Conservation (phyloP, 179 eudicot species). For the Spergularia azorica region DNA sequence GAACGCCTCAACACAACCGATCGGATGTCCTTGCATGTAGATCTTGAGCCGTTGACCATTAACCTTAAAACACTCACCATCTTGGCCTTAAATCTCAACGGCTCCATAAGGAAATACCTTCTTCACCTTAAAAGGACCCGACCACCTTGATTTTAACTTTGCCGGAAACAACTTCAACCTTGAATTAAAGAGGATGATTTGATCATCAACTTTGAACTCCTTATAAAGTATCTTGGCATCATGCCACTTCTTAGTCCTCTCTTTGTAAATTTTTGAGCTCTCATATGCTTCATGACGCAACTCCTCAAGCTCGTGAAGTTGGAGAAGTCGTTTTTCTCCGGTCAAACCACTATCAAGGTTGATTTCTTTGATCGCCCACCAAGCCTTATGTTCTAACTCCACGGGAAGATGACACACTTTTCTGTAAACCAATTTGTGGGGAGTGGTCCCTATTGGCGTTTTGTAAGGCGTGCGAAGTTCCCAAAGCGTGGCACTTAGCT, state of each 20-base stretch:
- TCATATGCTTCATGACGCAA: slow-evolving; percentile 1
- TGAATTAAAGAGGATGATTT: background rate
- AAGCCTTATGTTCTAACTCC: background rate
- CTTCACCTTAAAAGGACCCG: no score
- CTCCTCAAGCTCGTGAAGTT: slow-evolving; percentile 9
- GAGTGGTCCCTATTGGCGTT: slow-evolving; percentile 1
- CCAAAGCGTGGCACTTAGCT: background rate
- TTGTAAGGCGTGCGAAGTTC: background rate
- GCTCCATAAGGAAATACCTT: no score
- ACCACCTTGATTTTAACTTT: no score
- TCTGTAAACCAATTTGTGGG: background rate
- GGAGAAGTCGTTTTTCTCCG: background rate
- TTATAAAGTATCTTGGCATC: background rate
- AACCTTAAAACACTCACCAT: no score
- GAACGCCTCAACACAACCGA: no score
- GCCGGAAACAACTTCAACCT: background rate
- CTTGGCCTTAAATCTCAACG: no score
- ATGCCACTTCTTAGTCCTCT: background rate
- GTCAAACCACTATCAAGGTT: background rate
- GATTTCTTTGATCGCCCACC: background rate
- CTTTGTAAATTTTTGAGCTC: background rate
- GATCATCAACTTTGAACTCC: background rate
- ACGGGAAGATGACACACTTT: slow-evolving; percentile 5
- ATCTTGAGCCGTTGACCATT: no score
- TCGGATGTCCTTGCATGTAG: no score